These are phyloP conservation scores for Saxophila tyrrhenica DNA, from an alignment of 495 filamentous ascomycete genomes.

Conservation along the genomic window DNA sequence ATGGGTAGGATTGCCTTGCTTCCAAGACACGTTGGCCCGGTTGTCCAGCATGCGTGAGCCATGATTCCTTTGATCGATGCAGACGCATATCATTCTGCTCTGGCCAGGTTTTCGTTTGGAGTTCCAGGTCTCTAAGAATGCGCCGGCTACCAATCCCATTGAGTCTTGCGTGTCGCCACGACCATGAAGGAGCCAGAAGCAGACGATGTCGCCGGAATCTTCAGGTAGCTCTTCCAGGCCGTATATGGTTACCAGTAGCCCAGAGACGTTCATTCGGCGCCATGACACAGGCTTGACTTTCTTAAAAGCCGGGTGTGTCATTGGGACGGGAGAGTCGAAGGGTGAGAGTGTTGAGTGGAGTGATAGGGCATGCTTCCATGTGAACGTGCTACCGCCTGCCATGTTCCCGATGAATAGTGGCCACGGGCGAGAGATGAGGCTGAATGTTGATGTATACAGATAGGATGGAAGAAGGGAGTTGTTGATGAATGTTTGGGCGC, in stretches of 20 bases:
- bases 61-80: constrained; percentile 88
- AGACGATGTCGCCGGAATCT: constrained; percentile 43
- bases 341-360: constrained; percentile 20
- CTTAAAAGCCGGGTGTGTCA: constrained; percentile 14
- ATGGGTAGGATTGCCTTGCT: constrained; percentile 66
- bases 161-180: constrained; percentile 54
- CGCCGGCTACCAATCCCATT: constrained; percentile 52
- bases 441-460: too few species aligned
- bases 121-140: constrained; percentile 51
- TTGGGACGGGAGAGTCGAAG: constrained; percentile 14
- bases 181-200: constrained; percentile 80
- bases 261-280: constrained; percentile 54
- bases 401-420: constrained; percentile 1
- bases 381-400: constrained; percentile 19
- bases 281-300: constrained; percentile 43
- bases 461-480: too few species aligned
- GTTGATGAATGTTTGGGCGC: too few species aligned
- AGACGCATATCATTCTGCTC: constrained; percentile 61
- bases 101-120: constrained; percentile 19
- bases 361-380: constrained; percentile 16
- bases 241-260: constrained; percentile 65
- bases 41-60: constrained; percentile 52
- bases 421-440: too few species aligned
- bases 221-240: constrained; percentile 61
- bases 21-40: constrained; percentile 62